Conservation (phyloP, 805 yeast genomes). For the Candida glaebosa region DNA sequence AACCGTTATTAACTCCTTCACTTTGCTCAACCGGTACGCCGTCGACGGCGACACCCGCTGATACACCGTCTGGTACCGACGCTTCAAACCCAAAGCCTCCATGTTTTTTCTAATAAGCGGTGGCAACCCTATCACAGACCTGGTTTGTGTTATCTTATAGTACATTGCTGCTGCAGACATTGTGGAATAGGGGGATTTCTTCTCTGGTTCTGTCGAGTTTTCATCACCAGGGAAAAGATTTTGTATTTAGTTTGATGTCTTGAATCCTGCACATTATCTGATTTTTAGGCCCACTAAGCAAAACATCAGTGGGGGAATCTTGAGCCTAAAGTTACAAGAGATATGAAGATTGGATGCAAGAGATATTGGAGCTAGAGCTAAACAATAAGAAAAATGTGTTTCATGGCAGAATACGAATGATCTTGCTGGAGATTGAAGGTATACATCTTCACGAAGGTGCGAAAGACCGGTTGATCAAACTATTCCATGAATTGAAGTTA, state of each 20-base stretch:
- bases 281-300: no score
- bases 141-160: slow-evolving; percentile 65
- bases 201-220: background rate
- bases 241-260: background rate
- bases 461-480: background rate
- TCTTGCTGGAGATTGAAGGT: slow-evolving; percentile 1
- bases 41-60: slow-evolving; percentile 70
- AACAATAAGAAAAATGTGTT: slow-evolving; percentile 15
- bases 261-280: background rate
- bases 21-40: slow-evolving; percentile 80
- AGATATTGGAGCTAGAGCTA: slow-evolving; percentile 9
- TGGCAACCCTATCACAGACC: slow-evolving; percentile 87
- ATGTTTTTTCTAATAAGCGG: slow-evolving; percentile 61
- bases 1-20: slow-evolving; percentile 83
- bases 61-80: slow-evolving; percentile 70
- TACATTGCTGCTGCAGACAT: slow-evolving; percentile 15
- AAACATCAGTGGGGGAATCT: no score
- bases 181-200: background rate
- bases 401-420: slow-evolving; percentile 9
- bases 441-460: background rate
- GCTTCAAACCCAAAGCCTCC: slow-evolving; percentile 67
- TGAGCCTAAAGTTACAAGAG: background rate
- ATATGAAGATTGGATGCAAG: slow-evolving; percentile 10
- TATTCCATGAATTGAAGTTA: background rate
- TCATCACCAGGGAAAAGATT: background rate